Evolutionary conservation across 202 grass and related monocot genomes (phyloP), one percentile per base, ranked within the genome.

Genomic region (Panicum virgatum): DNA sequence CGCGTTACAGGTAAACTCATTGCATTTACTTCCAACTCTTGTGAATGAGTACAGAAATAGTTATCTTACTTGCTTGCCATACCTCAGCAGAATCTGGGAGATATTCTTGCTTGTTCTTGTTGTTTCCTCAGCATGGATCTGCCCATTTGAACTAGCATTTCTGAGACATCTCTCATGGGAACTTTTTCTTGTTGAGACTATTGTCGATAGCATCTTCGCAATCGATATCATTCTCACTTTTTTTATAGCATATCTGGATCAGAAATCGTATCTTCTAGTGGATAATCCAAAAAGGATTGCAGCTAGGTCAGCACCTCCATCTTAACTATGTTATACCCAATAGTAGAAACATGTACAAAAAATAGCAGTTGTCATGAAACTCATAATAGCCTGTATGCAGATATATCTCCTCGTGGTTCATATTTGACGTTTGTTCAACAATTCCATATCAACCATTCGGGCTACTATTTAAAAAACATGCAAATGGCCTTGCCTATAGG

Each of bases 161-260:
- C 79, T 91, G 79, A 86, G 88, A 68, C 51, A 89, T 53, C 72
- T 93, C 69, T 83, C 94, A 2, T 74, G 75, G 46, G 83, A 79
- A 16, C 75, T 91, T 85, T 87, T 87, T n/a, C 66, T 91, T 26
- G 69, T 82, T 51, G 94, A 97, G 48, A 89, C 81, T 58, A 83
- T 93, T 67, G 64, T 97, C 22, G 77, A 97, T 46, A 80, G 80
- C 83, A 91, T 97, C 82, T 97, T 97, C 66, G 86, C 84, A 65
- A 78, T 97, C 25, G 94, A 97, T 84, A 97, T 93, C 67, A 56
- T 97, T 81, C 78, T 97, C 66, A 97, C 94, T 29, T 97, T 97
- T 81, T 97, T 97, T 39, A 52, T 97, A 23, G 94, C 91, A 23
- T 97, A 87, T 85, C 86, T 91, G 5, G 79, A 93, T 88, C 68